Evolutionary conservation across 108 stramenopile genomes (phyloP).

Genomic region (Epipyxis sp.): DNA sequence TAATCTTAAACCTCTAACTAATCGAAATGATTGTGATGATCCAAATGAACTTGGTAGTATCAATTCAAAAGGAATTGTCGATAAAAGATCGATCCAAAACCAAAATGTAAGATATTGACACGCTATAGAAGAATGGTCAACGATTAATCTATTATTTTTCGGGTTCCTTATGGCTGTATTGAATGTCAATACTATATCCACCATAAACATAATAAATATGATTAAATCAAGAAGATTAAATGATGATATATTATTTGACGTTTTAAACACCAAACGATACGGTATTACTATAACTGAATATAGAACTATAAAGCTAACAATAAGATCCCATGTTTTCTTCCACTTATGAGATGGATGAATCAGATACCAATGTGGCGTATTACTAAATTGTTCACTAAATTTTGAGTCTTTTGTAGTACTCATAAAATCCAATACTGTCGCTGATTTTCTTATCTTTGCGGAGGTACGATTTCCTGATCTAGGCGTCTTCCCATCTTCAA

Average conservation of each 20-base stretch:
- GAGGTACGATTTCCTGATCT: too few relatives aligned
- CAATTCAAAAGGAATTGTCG: slow-evolving; percentile 24
- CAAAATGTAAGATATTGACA: slow-evolving; percentile 11
- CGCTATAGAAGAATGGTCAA: background rate
- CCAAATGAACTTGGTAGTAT: slow-evolving; percentile 11
- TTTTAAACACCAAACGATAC: slow-evolving; percentile 27
- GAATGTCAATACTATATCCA: slow-evolving; percentile 55
- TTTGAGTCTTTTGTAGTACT: too few relatives aligned
- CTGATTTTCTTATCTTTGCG: too few relatives aligned
- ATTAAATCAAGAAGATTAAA: slow-evolving; percentile 21
- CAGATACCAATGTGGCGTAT: too few relatives aligned
- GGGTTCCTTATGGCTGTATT: slow-evolving; percentile 47
- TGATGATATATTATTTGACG: background rate
- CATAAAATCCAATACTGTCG: too few relatives aligned
- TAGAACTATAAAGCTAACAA: background rate
- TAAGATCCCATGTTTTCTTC: slow-evolving; percentile 18
- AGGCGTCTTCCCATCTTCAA: too few relatives aligned
- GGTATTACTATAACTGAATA: slow-evolving; percentile 14
- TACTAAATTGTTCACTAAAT: too few relatives aligned
- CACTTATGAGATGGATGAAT: background rate
- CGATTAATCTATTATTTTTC: background rate
- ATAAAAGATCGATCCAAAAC: slow-evolving; percentile 29
- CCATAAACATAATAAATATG: slow-evolving; percentile 44
- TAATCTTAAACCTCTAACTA: slow-evolving; percentile 28
- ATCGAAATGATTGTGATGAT: slow-evolving; percentile 53